A percentile compares a stretch with the other conserved stretches of the same genome.
phyloP scores from a whole-genome alignment of 306 rosid genomes.

The Datisca glomerata region DNA sequence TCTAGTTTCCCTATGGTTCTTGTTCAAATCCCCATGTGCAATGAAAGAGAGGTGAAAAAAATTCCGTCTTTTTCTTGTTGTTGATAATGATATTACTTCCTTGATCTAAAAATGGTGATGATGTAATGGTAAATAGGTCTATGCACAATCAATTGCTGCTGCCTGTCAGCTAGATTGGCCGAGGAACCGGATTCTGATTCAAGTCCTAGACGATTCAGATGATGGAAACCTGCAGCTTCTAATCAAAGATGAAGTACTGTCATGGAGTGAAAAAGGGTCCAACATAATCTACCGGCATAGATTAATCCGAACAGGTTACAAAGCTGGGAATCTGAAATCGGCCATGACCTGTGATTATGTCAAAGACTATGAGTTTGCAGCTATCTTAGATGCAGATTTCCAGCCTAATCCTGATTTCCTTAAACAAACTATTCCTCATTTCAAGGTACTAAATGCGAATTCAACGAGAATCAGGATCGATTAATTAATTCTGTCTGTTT shows the following conservation, averaged over 20 bases:
- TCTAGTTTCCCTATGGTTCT: constrained; percentile 71
- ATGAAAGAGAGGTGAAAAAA: constrained; percentile 87
- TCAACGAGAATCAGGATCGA: background rate
- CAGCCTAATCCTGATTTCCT: constrained; percentile 90
- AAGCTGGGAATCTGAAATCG: constrained; percentile 95
- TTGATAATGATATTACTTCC: too few relatives aligned
- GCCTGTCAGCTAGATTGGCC: constrained; percentile 96
- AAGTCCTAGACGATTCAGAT: constrained; percentile 87
- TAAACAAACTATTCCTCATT: constrained; percentile 74
- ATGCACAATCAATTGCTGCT: constrained; percentile 80
- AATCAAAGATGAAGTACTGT: constrained; percentile 64
- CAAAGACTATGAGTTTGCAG: constrained; percentile 77
- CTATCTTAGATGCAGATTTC: constrained; percentile 95
- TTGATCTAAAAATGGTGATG: too few relatives aligned
- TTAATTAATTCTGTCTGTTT: background rate
- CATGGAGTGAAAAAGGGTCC: constrained; percentile 73
- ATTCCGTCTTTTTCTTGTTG: background rate
- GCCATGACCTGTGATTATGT: constrained; percentile 94
- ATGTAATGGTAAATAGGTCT: constrained; percentile 52
- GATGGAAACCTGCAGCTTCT: constrained; percentile 56
- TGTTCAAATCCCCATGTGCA: constrained; percentile 99
- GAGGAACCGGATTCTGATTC: constrained; percentile 64
- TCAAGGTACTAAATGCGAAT: constrained; percentile 49
- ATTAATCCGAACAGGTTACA: constrained; percentile 87
- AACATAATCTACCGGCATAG: constrained; percentile 83